These are phyloP conservation scores for Stephania cephalantha DNA, from an alignment of 164 flowering plant species.

Conservation along the genomic window DNA sequence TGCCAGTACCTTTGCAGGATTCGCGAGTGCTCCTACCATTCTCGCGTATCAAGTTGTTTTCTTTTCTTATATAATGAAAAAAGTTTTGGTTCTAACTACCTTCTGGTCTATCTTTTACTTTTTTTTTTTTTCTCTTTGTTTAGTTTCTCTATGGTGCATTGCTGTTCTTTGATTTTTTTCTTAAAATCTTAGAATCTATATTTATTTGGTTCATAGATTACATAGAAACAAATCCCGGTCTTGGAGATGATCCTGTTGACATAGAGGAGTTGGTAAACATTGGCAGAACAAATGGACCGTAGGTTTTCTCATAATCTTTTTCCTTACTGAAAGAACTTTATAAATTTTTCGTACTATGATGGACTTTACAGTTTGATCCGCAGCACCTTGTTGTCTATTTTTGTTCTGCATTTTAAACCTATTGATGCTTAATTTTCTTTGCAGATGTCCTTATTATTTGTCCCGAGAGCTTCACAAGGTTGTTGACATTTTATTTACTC, in stretches of 20 bases:
- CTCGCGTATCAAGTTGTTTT: constrained; percentile 49
- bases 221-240: constrained; percentile 48
- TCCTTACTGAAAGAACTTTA: background rate
- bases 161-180: background rate
- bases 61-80: background rate
- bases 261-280: constrained; percentile 93
- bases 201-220: constrained; percentile 38
- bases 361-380: background rate
- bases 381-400: background rate
- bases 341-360: background rate
- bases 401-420: background rate
- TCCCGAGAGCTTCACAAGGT: constrained; percentile 82
- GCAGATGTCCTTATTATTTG: constrained; percentile 89
- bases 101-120: background rate
- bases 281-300: constrained; percentile 80
- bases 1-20: constrained; percentile 60
- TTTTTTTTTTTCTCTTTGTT: background rate
- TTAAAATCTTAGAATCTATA: background rate
- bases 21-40: constrained; percentile 49
- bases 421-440: constrained; percentile 11
- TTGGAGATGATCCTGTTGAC: constrained; percentile 93
- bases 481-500: constrained; percentile 88
- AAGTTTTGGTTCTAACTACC: background rate
- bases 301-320: constrained; percentile 29
- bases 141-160: background rate